A percentile compares a stretch with the other conserved stretches of the same genome.
Conservation (phyloP, 1,139 yeast species). For the Kluyveromyces marxianus region DNA sequence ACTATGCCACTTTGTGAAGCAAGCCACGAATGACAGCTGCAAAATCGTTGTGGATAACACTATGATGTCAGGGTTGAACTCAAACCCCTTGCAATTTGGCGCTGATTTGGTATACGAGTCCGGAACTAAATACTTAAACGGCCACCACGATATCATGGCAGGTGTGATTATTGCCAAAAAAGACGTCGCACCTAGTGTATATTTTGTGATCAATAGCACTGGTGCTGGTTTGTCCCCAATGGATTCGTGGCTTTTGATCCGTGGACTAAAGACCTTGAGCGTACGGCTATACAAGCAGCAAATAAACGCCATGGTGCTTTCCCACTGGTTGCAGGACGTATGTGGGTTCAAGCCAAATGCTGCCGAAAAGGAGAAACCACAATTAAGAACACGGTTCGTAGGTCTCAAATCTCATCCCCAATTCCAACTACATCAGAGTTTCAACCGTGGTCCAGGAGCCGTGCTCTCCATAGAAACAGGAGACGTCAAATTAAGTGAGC, state of each 20-base stretch:
- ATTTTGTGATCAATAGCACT: constrained; percentile 75
- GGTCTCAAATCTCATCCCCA: constrained; percentile 80
- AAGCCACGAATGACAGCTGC: constrained; percentile 51
- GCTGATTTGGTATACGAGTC: constrained; percentile 89
- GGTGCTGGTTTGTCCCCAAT: constrained; percentile 90
- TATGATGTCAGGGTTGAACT: constrained; percentile 86
- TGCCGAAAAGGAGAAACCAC: constrained; percentile 4
- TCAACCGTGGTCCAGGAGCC: constrained; percentile 83
- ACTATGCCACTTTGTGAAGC: constrained; percentile 59
- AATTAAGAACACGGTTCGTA: constrained; percentile 66
- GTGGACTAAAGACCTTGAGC: constrained; percentile 83
- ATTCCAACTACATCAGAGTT: constrained; percentile 65
- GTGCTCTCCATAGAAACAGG: constrained; percentile 88
- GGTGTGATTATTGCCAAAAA: constrained; percentile 74
- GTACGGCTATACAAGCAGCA: constrained; percentile 85
- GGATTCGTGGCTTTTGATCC: constrained; percentile 78
- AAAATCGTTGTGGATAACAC: constrained; percentile 87
- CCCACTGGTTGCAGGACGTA: constrained; percentile 62
- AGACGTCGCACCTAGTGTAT: constrained; percentile 59
- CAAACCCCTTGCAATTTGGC: constrained; percentile 78
- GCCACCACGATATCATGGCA: constrained; percentile 95
- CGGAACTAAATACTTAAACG: constrained; percentile 85
- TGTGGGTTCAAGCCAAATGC: constrained; percentile 36
- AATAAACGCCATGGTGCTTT: constrained; percentile 63
- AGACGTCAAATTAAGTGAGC: constrained; percentile 54